Base-by-base conservation (phyloP, 371 early-diverging fungal species). In the Nematocida major region DNA sequence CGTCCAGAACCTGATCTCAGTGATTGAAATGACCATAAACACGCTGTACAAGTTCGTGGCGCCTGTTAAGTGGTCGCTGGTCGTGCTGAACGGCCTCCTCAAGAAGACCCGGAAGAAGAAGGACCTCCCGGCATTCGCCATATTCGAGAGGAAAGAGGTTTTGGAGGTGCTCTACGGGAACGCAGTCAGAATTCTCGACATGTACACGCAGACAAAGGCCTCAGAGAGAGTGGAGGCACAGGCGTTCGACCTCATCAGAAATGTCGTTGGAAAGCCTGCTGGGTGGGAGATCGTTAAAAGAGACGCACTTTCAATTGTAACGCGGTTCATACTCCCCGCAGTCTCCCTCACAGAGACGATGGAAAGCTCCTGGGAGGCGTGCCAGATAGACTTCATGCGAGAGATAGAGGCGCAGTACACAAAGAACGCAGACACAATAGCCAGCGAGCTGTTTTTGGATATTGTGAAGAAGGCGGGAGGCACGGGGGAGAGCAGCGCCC, bases 71-170 rank as follows among this genome's bases (percentile, higher is more conserved):
- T 82, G 82, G 85, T 63, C 83, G 1, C 32, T 67, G 5, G 42
- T 40, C 36, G 79, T 85, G 53, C 24, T 85, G 22, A 77, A 79
- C 63, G 83, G 79, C 48, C 59, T 68, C 2, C 32, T 76, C 18
- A 76, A 81, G 22, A 83, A 82, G 62, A 82, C 80, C 1, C 32
- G 79, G 42, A 85, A 80, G 59, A 85, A 82, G 78, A 83, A 82
- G 54, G 77, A 78, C 32, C 18, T 50, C 13, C 54, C 81, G 15
- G 20, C 32, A 22, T 43, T 67, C 30, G 49, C 78, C 15, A 67
- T 61, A 38, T 40, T 59, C 2, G 49, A 45, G 18, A 66, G 73
- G 30, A 11, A 20, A 1, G 50, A 43, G 9, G 20, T 81, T 42
- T 51, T 79, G 49, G 20, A 63, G 15, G 34, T 42, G 63, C 42